Conservation (phyloP, 2,329 filamentous ascomycete species). For the Talaromyces pinophilus region DNA sequence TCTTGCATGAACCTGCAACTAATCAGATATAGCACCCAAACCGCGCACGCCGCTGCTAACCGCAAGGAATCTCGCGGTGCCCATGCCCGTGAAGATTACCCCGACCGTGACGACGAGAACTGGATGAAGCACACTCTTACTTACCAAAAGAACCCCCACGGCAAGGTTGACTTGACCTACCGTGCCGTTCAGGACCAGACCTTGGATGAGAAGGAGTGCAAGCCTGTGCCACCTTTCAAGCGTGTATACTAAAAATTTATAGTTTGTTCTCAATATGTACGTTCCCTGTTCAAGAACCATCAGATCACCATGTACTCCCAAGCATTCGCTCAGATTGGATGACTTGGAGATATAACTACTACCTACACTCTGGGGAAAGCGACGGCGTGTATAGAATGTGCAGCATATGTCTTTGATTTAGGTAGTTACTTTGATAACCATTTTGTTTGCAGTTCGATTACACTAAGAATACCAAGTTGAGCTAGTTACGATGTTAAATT, state of each 20-base stretch:
- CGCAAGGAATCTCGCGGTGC: constrained; percentile 97
- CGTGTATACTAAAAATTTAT: constrained; percentile 50
- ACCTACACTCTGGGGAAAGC: constrained; percentile 7
- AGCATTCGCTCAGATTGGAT: constrained; percentile 8
- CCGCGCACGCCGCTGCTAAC: constrained; percentile 83
- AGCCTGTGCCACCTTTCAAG: constrained; percentile 95
- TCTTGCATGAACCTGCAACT: constrained; percentile 17
- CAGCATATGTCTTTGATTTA: constrained; percentile 18
- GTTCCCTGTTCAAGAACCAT: constrained; percentile 5
- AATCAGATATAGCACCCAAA: constrained; percentile 68
- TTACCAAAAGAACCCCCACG: constrained; percentile 92
- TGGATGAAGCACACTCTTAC: constrained; percentile 99
- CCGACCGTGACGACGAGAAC: constrained; percentile 89
- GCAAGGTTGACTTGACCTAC: constrained; percentile 83
- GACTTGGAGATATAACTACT: constrained; percentile 5
- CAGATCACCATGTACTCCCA: neutral
- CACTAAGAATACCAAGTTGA: neutral
- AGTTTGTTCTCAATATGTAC: constrained; percentile 9
- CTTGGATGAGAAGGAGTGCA: constrained; percentile 93
- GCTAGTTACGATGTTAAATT: neutral
- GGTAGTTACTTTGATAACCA: constrained; percentile 13
- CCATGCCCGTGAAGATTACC: constrained; percentile 94
- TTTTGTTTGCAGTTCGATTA: constrained; percentile 6
- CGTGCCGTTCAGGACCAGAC: constrained; percentile 78
- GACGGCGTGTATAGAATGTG: constrained; percentile 20